Percentiles rank a stretch among this genome's conserved stretches.
phyloP scores from a whole-genome alignment of 2,329 filamentous ascomycete species.

The Aspergillus thermomutatus region DNA sequence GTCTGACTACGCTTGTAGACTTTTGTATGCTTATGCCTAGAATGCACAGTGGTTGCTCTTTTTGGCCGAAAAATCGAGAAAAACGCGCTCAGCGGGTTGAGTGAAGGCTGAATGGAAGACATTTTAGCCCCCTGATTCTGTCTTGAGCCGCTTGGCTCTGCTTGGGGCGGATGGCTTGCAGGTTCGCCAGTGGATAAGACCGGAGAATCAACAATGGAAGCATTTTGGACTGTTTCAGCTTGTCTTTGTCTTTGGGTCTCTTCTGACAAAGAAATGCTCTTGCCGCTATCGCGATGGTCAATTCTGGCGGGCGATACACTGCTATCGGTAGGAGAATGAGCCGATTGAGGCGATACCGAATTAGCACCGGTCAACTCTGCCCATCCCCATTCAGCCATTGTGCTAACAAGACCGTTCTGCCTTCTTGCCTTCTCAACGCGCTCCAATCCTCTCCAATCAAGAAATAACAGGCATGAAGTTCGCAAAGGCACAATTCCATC shows the following conservation, averaged over 20 bases:
- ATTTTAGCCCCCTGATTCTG: constrained; percentile 12
- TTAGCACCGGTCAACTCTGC: constrained; percentile 77
- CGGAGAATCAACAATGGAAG: background rate
- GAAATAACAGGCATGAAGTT: constrained; percentile 91
- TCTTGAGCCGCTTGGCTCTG: background rate
- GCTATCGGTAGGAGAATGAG: constrained; percentile 23
- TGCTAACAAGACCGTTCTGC: constrained; percentile 88
- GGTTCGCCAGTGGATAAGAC: background rate
- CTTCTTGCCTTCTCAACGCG: constrained; percentile 90
- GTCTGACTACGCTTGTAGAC: constrained; percentile 80
- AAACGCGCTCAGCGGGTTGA: constrained; percentile 59
- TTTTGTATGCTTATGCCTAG: constrained; percentile 48
- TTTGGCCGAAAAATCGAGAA: constrained; percentile 71
- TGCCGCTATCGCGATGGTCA: constrained; percentile 12
- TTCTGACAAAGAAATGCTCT: constrained; percentile 3
- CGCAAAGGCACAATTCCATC: constrained; percentile 93
- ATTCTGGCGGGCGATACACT: constrained; percentile 7
- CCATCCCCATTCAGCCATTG: constrained; percentile 91
- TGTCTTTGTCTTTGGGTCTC: constrained; percentile 6
- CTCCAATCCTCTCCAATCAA: constrained; percentile 93
- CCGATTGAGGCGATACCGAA: constrained; percentile 52
- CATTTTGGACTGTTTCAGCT: background rate
- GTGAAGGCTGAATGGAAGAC: constrained; percentile 9
- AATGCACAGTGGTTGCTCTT: constrained; percentile 46
- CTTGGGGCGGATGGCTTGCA: background rate